These are phyloP conservation scores for Saccharomyces eubayanus DNA, from an alignment of 805 yeast genomes.

Conservation along the genomic window DNA sequence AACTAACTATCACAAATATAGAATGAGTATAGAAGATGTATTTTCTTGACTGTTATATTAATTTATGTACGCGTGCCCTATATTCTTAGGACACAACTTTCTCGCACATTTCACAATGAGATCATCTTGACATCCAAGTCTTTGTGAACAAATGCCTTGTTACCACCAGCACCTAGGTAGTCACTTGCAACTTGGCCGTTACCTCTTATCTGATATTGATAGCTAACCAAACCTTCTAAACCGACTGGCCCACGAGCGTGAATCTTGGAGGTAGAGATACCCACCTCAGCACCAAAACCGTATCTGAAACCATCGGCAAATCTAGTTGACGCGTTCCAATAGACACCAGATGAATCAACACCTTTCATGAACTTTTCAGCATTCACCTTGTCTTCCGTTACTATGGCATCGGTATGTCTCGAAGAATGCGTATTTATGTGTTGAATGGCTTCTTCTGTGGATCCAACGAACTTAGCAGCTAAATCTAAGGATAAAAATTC, in stretches of 20 bases:
- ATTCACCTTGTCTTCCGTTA: constrained; percentile 60
- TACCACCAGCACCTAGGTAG: constrained; percentile 89
- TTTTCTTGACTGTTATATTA: background rate
- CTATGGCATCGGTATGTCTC: constrained; percentile 88
- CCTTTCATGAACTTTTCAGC: constrained; percentile 79
- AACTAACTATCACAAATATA: background rate
- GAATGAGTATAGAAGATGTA: background rate
- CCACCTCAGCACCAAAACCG: constrained; percentile 98
- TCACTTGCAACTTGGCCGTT: constrained; percentile 89
- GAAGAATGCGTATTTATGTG: constrained; percentile 92
- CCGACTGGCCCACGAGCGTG: constrained; percentile 99
- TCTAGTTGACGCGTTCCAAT: constrained; percentile 95
- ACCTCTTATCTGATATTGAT: constrained; percentile 89
- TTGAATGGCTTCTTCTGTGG: constrained; percentile 62
- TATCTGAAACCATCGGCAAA: constrained; percentile 98
- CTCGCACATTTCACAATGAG: constrained; percentile 12
- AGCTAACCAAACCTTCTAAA: constrained; percentile 89
- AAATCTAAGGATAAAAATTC: constrained; percentile 81
- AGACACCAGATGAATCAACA: constrained; percentile 91
- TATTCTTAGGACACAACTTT: background rate
- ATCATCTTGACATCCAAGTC: constrained; percentile 38
- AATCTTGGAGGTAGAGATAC: constrained; percentile 91
- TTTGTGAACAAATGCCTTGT: constrained; percentile 66
- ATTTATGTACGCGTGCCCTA: background rate
- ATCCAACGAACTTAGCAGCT: constrained; percentile 56